Base-by-base conservation (phyloP, 2,329 filamentous ascomycete genomes). In the Ophiostoma perfectum region DNA sequence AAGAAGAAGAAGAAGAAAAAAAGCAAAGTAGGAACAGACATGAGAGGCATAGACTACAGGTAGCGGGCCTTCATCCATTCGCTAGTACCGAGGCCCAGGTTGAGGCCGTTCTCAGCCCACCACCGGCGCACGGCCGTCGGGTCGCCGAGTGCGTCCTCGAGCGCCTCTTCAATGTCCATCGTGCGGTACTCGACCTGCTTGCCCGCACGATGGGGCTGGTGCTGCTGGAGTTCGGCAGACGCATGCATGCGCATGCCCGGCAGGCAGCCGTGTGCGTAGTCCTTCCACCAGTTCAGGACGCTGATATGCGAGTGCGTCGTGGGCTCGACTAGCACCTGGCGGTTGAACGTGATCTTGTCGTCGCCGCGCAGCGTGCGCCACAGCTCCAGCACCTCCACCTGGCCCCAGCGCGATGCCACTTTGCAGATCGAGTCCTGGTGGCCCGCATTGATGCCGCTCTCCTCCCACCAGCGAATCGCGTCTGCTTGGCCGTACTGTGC, bases 241-340 rank as follows among this genome's bases (percentile, higher is more conserved):
- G 45, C 45, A 36, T 58, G 45, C 45, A 52, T 84, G 55, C 81
- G 78, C 84, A 82, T 86, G 55, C 81, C 83, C 0, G 80, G 80
- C 44, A 85, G 78, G 74, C 83, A 81, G 65, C 85, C 82, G 67
- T 84, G 80, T 7, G 85, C 84, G 73, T 88, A 90, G 67, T 83
- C 83, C 75, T 91, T 90, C 93, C 94, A 97, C 94, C 94, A 97
- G 76, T 97, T 92, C 7, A 98, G 81, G 36, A 97, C 92, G 47
- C 87, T 83, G 3, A 93, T 86, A 76, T 96, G 90, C 5, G 92
- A 92, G 75, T 94, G 91, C 74, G 93, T 92, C 1, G 93, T 97
- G 0, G 94, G 91, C 8, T 90, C 91, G 0, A 96, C 90, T 0
- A 97, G 84, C 14, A 79, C 77, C 71, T 75, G 74, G 67, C 74